Evolutionary conservation across 2,329 filamentous ascomycete species (phyloP), one percentile per base, ranked within the genome.

Genomic region (Xylariaceae sp.): DNA sequence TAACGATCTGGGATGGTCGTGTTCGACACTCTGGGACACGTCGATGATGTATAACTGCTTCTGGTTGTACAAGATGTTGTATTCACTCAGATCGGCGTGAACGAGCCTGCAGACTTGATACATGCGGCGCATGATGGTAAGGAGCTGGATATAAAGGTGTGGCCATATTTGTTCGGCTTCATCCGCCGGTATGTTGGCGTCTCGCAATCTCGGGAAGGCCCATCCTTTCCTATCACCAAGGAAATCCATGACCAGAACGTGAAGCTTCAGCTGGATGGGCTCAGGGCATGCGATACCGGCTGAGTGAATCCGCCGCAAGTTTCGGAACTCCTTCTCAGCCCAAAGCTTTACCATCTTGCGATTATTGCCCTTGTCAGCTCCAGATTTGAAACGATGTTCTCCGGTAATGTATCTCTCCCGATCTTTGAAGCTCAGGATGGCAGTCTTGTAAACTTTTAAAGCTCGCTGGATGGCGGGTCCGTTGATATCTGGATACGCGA

Each of bases 361-460:
- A 69, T 89, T 95, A 67, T 89, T 95, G 52, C 86, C 86, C 72
- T 96, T 97, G 68, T 91, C 93, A 62, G 91, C 93, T 37, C 91
- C 91, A 47, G 82, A 77, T 53, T 88, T 81, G 73, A 98, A 98
- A 18, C 93, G 78, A 67, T 90, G 89, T 67, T 98, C 93, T 51
- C 93, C 93, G 1, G 85, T 86, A 48, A 98, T 93, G 65, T 98
- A 98, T 57, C 89, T 85, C 66, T 96, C 90, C 44, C 93, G 80
- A 67, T 98, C 93, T 69, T 97, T 97, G 80, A 98, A 98, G 18
- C 94, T 89, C 24, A 98, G 72, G 50, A 98, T 98, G 41, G 87
- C 87, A 7, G 93, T 98, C 76, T 98, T 98, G 79, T 98, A 98
- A 38, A 98, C 88, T 69, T 98, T 98, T 73, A 97, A 89, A 11